Percentiles rank a stretch among this genome's conserved stretches.
These are phyloP conservation scores for Periconia digitata DNA, from an alignment of 2,329 filamentous ascomycete species.

Conservation along the genomic window DNA sequence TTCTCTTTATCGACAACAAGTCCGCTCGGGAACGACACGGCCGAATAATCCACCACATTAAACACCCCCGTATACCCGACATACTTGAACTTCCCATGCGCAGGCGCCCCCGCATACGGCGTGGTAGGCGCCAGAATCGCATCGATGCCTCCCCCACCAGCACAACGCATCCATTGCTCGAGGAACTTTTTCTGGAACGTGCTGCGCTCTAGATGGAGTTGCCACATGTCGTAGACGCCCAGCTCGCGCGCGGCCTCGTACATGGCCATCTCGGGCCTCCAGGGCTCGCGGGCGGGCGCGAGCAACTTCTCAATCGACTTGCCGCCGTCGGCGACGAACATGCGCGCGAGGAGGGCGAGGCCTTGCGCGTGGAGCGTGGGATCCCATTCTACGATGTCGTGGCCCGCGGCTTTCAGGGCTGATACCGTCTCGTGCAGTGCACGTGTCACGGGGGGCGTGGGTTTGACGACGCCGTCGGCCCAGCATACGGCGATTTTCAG, in stretches of 20 bases:
- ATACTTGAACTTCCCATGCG: constrained; percentile 48
- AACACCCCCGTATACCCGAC: constrained; percentile 52
- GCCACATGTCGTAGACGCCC: constrained; percentile 51
- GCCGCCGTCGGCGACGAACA: constrained; percentile 57
- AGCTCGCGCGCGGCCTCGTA: constrained; percentile 50
- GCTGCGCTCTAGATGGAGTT: constrained; percentile 51
- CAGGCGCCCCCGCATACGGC: constrained; percentile 47
- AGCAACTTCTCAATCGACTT: constrained; percentile 49
- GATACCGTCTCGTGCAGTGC: constrained; percentile 59
- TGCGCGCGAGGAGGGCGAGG: constrained; percentile 52
- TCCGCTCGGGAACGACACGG: constrained; percentile 49
- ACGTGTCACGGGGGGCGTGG: constrained; percentile 56
- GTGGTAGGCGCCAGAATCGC: constrained; percentile 45
- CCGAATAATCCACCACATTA: constrained; percentile 52
- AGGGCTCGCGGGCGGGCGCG: constrained; percentile 46
- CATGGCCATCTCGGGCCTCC: constrained; percentile 52
- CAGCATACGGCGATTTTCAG: constrained; percentile 62
- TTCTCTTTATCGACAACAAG: constrained; percentile 42
- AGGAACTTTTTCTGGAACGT: constrained; percentile 47
- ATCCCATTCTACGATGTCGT: constrained; percentile 61
- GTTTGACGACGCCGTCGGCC: constrained; percentile 53
- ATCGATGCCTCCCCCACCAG: constrained; percentile 1
- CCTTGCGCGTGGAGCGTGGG: constrained; percentile 56
- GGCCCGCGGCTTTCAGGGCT: constrained; percentile 53
- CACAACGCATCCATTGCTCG: constrained; percentile 44